Conservation (phyloP, 768 basidiomycete genomes). For the Chalciporus piperatus region DNA sequence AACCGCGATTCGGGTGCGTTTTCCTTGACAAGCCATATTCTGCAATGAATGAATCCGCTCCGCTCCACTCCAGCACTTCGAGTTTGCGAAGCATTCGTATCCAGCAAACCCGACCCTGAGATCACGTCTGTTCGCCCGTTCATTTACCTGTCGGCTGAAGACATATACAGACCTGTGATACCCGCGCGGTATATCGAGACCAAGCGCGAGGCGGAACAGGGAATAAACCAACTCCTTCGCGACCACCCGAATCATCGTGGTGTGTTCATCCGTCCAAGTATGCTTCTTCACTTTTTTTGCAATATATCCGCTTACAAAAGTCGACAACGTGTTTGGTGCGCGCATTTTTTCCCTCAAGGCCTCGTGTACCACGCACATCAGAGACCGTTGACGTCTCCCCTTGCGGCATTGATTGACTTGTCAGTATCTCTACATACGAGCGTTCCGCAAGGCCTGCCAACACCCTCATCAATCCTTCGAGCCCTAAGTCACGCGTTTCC, state of each 20-base stretch:
- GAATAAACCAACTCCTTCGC: conserved; percentile 54
- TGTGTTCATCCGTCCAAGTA: conserved; percentile 89
- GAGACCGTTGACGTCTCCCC: conserved; percentile 83
- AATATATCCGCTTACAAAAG: conserved; percentile 11
- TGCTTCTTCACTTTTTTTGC: conserved; percentile 28
- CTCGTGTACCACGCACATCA: conserved; percentile 95
- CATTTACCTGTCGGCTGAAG: conserved; percentile 91
- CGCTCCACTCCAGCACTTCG: conserved; percentile 50
- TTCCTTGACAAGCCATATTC: background rate
- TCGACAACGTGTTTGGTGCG: conserved; percentile 12
- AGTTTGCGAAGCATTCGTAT: conserved; percentile 75
- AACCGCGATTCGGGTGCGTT: conserved; percentile 88
- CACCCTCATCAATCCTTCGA: conserved; percentile 63
- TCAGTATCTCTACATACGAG: conserved; percentile 70
- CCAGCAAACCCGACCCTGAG: conserved; percentile 37
- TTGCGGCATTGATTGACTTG: conserved; percentile 80
- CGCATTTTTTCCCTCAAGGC: conserved; percentile 44
- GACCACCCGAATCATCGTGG: conserved; percentile 51
- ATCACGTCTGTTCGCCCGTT: conserved; percentile 56
- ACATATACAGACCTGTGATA: conserved; percentile 80
- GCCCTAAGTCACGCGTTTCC: conserved; percentile 41
- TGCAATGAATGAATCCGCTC: conserved; percentile 10
- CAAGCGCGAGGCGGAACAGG: conserved; percentile 87
- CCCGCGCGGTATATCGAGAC: conserved; percentile 85
- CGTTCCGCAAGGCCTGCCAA: conserved; percentile 54